Evolutionary conservation across 2,329 filamentous ascomycete species (phyloP).

Genomic region (Magnaporthiopsis rhizophila): DNA sequence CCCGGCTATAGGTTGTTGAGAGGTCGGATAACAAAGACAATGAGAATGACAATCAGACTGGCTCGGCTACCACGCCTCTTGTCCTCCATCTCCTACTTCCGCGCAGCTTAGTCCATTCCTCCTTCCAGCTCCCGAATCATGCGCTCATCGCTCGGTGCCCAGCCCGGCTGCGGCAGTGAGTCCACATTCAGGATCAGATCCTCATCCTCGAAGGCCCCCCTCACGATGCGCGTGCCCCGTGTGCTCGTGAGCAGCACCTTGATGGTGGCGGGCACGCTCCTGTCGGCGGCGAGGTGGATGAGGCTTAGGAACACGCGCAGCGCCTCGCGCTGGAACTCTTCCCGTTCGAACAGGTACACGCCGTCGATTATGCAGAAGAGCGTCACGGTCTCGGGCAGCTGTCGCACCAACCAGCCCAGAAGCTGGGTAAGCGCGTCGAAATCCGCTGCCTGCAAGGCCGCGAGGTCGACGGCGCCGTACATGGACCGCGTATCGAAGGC

Average conservation of each 20-base stretch:
- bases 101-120: not conserved
- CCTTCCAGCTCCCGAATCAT: not conserved
- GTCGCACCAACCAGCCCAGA: not conserved
- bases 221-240: slow-evolving; percentile 4
- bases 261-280: slow-evolving; percentile 1
- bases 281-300: not conserved
- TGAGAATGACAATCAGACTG: no score
- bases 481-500: slow-evolving; percentile 8
- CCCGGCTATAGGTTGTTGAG: no score
- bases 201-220: slow-evolving; percentile 7
- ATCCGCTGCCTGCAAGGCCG: not conserved
- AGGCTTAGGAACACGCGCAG: not conserved
- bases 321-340: slow-evolving; percentile 3
- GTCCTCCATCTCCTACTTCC: not conserved
- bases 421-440: slow-evolving; percentile 2
- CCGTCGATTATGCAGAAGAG: slow-evolving; percentile 8
- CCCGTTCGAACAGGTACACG: slow-evolving; percentile 8
- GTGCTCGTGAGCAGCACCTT: slow-evolving; percentile 10
- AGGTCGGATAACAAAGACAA: no score
- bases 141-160: not conserved
- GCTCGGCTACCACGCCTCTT: not conserved
- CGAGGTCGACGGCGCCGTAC: slow-evolving; percentile 1
- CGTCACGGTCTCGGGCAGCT: slow-evolving; percentile 3
- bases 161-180: not conserved
- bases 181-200: not conserved